Evolutionary conservation across 2,329 filamentous ascomycete species (phyloP), one percentile per base, ranked within the genome.

Genomic region (Xylariaceae sp.): DNA sequence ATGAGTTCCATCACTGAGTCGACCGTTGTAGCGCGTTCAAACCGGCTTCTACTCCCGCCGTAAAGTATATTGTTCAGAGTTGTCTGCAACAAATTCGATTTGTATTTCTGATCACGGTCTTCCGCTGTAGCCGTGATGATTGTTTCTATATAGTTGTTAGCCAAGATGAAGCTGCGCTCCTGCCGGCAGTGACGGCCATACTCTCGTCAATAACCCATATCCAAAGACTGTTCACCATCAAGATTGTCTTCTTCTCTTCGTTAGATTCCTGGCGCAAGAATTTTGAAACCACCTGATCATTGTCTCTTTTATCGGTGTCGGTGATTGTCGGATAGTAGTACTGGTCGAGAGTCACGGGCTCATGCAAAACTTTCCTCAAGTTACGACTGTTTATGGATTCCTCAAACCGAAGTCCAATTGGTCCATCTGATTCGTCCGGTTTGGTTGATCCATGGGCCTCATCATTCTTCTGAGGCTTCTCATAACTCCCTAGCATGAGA

Each of bases 291-390:
- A 59, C 57, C 30, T 57, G 49, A 26, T 26, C 26, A 51, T 59
- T 32, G 26, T 59, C 54, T 53, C 54, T 55, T 32, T 40, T 12
- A 13, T 19, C 26, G 16, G 54, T 55, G 39, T 59, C 41, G 8
- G 29, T 8, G 46, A 59, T 53, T 4, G 47, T 47, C 36, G 49
- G 49, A 21, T 57, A 59, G 18, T 57, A 59, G n/a, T 55, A 59
- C 26, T 57, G 54, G 22, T 57, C 51, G 26, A 57, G 42, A 10
- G 57, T 59, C 36, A 59, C 39, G 13, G 57, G 54, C 12, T 34
- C 37, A 46, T 59, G 52, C 39, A 26, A 49, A 22, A 57, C 40
- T 40, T 50, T 45, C 44, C 43, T 49, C 44, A 26, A 55, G 43
- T 45, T 47, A 22, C 34, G 46, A 30, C 22, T 41, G 5, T 40